Evolutionary conservation across 805 yeast species (phyloP).

Genomic region (Candida suzukii): DNA sequence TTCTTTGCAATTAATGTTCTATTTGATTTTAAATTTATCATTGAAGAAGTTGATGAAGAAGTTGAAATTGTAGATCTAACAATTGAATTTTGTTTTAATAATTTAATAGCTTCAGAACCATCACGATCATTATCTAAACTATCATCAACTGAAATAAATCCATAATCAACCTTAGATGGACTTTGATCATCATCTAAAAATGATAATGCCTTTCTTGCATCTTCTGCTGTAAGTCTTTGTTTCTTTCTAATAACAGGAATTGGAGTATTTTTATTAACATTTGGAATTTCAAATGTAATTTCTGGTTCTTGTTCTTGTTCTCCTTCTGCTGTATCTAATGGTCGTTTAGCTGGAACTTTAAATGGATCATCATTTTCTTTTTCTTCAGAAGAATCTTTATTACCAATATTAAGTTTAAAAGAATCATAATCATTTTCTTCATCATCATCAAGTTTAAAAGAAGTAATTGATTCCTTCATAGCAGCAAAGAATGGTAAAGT

Average conservation of each 20-base stretch:
- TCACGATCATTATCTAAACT: slow-evolving; percentile 24
- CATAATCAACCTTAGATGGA: neutral
- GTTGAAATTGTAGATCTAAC: neutral
- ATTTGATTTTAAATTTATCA: neutral
- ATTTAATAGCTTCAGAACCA: slow-evolving; percentile 31
- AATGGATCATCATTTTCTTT: slow-evolving; percentile 15
- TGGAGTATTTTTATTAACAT: neutral
- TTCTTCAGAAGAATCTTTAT: slow-evolving; percentile 14
- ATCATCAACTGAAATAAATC: slow-evolving; percentile 19
- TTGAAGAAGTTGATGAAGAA: neutral
- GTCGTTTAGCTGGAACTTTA: slow-evolving; percentile 5
- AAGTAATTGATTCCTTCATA: slow-evolving; percentile 18
- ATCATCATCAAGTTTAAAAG: slow-evolving; percentile 3
- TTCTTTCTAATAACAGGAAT: slow-evolving; percentile 16
- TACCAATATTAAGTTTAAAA: slow-evolving; percentile 10
- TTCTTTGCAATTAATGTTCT: slow-evolving; percentile 45
- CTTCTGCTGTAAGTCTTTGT: slow-evolving; percentile 25
- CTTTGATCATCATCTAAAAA: slow-evolving; percentile 19
- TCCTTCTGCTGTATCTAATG: slow-evolving; percentile 18
- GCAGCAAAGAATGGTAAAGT: slow-evolving; percentile 64
- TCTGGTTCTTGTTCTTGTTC: slow-evolving; percentile 17
- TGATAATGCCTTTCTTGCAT: slow-evolving; percentile 18
- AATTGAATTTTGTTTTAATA: slow-evolving; percentile 13
- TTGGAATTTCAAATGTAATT: slow-evolving; percentile 8
- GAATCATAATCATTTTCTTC: slow-evolving; percentile 20